Evolutionary conservation across 148 eudicot species (phyloP).

Genomic region (Diospyros lotus): DNA sequence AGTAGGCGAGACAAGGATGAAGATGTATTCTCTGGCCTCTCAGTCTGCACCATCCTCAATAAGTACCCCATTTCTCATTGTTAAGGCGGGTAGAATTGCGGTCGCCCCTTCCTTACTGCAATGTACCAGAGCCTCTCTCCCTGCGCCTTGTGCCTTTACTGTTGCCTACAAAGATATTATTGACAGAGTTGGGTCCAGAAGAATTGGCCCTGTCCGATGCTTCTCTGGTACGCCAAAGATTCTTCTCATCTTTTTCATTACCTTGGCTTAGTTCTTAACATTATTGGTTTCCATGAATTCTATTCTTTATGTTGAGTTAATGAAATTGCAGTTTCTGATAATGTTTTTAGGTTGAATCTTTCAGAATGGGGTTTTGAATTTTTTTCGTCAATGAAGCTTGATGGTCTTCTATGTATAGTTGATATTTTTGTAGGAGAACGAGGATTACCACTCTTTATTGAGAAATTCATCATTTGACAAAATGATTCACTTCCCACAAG

Average conservation of each 20-base stretch:
- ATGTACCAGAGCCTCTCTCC: not conserved
- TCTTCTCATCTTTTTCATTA: not conserved
- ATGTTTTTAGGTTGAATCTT: too few relatives aligned
- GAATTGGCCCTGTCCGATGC: slow-evolving; percentile 11
- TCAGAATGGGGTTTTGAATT: too few relatives aligned
- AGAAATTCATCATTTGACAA: too few relatives aligned
- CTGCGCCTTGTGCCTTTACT: not conserved
- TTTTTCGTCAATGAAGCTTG: too few relatives aligned
- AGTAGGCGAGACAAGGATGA: not conserved
- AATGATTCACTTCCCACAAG: too few relatives aligned
- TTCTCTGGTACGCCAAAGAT: not conserved
- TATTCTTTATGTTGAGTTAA: too few relatives aligned
- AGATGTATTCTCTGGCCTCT: not conserved
- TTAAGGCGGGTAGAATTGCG: not conserved
- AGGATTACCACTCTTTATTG: too few relatives aligned
- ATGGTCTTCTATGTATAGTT: too few relatives aligned
- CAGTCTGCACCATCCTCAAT: not conserved
- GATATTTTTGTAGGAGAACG: too few relatives aligned
- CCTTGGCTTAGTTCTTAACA: too few relatives aligned
- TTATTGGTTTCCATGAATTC: too few relatives aligned
- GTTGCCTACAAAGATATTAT: not conserved
- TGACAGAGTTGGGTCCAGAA: not conserved
- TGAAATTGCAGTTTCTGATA: too few relatives aligned
- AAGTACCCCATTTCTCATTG: not conserved
- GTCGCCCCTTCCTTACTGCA: not conserved